A percentile compares a stretch with the other conserved stretches of the same genome.
Evolutionary conservation across 306 rosid species (phyloP).

Genomic region (barrel medic (Medicago truncatula)): DNA sequence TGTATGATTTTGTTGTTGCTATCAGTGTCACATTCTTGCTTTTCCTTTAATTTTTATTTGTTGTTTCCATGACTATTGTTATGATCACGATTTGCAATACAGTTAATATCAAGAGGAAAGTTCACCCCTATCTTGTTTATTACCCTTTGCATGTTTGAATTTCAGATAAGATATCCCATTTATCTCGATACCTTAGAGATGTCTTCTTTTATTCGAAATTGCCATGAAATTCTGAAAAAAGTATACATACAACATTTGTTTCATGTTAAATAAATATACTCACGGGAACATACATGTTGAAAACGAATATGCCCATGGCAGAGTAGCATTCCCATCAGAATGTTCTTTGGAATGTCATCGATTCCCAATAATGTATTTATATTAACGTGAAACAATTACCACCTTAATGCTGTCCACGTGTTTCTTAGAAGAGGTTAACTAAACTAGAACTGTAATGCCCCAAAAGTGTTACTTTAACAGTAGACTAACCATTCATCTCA

Average conservation of each 20-base stretch:
- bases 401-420: background rate
- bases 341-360: background rate
- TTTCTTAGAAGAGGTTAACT: slow-evolving; percentile 10
- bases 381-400: background rate
- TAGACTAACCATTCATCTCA: slow-evolving; percentile 1
- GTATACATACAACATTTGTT: background rate
- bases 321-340: background rate
- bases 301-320: background rate
- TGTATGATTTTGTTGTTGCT: slow-evolving; percentile 16
- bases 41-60: slow-evolving; percentile 8
- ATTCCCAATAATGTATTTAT: background rate
- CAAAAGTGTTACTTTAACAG: background rate
- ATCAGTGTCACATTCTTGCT: background rate
- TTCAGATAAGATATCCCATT: slow-evolving; percentile 8
- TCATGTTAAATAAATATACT: background rate
- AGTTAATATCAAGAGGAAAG: slow-evolving; percentile 1
- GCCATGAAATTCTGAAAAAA: slow-evolving; percentile 5
- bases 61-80: slow-evolving; percentile 20
- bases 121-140: background rate
- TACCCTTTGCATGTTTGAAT: slow-evolving; percentile 8
- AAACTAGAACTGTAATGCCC: background rate
- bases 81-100: background rate
- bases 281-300: background rate
- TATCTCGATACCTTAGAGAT: slow-evolving; percentile 26
- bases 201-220: background rate